Evolutionary conservation across 345 rosid genomes (phyloP).

Genomic region (Bruguiera gymnorhiza): DNA sequence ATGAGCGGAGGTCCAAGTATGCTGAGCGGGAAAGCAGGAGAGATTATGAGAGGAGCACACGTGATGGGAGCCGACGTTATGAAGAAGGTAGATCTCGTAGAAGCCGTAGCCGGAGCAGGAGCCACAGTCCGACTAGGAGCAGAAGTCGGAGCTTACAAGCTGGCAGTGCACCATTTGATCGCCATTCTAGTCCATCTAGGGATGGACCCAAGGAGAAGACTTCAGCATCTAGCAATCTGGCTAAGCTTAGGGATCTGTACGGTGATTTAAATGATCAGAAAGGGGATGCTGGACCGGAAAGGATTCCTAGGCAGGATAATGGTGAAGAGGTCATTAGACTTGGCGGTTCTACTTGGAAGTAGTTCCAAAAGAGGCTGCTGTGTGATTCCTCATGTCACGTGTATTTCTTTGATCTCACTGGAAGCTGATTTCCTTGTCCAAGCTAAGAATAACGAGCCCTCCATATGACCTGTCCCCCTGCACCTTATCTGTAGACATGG

Average conservation of each 20-base stretch:
- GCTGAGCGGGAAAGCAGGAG: conserved; percentile 34
- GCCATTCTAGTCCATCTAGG: conserved; percentile 44
- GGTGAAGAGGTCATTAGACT: conserved; percentile 91
- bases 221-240: conserved; percentile 65
- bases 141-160: conserved; percentile 54
- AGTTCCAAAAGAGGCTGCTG: conserved; percentile 5
- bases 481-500: neutral
- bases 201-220: conserved; percentile 58
- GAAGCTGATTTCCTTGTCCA: neutral
- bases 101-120: conserved; percentile 47
- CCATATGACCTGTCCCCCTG: neutral
- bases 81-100: conserved; percentile 37
- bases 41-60: conserved; percentile 46
- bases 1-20: conserved; percentile 24
- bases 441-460: neutral
- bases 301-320: conserved; percentile 49
- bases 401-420: neutral
- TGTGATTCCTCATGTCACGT: neutral
- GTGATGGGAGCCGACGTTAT: conserved; percentile 36
- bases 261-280: conserved; percentile 59
- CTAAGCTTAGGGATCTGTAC: conserved; percentile 85
- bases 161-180: conserved; percentile 38
- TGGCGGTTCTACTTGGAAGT: conserved; percentile 81
- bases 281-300: conserved; percentile 47
- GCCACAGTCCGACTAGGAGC: conserved; percentile 68